phyloP scores from a whole-genome alignment of 495 filamentous ascomycete genomes.

The Sphaerosporella brunnea region DNA sequence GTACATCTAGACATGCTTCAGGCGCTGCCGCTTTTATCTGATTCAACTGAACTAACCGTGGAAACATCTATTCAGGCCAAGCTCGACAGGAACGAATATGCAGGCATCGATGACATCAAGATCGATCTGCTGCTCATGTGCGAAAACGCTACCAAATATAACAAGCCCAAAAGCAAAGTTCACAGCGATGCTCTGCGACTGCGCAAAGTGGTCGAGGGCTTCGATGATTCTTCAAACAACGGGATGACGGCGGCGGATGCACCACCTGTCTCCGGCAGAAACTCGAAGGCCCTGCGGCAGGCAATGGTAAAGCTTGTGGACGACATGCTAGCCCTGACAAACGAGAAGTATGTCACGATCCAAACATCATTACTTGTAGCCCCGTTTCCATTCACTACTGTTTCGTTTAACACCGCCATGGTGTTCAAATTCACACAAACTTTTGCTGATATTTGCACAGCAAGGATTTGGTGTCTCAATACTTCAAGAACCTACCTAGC shows the following conservation, averaged over 20 bases:
- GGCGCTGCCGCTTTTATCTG: too few species aligned
- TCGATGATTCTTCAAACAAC: conserved; percentile 7
- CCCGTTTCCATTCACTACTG: not conserved
- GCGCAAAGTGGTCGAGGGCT: conserved; percentile 19
- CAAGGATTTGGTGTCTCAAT: conserved; percentile 48
- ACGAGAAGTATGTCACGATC: conserved; percentile 15
- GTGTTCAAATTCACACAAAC: too few species aligned
- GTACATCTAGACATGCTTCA: too few species aligned
- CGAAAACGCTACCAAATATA: conserved; percentile 25
- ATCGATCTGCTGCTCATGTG: conserved; percentile 23
- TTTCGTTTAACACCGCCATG: too few species aligned
- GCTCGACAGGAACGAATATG: conserved; percentile 19
- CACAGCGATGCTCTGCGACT: conserved; percentile 23
- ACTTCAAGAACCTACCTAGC: conserved; percentile 52
- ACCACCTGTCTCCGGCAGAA: not conserved
- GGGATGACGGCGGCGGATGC: conserved; percentile 10
- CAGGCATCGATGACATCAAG: conserved; percentile 17
- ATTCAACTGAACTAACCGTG: too few species aligned
- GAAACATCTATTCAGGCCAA: conserved; percentile 19
- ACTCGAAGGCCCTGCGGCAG: not conserved
- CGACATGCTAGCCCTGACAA: conserved; percentile 21
- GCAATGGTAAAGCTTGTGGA: conserved; percentile 13
- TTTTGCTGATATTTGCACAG: conserved; percentile 28
- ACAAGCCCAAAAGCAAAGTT: conserved; percentile 26
- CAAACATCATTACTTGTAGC: too few species aligned